These are phyloP conservation scores for Cyberlindnera meyerae DNA, from an alignment of 805 yeast species.

Conservation along the genomic window DNA sequence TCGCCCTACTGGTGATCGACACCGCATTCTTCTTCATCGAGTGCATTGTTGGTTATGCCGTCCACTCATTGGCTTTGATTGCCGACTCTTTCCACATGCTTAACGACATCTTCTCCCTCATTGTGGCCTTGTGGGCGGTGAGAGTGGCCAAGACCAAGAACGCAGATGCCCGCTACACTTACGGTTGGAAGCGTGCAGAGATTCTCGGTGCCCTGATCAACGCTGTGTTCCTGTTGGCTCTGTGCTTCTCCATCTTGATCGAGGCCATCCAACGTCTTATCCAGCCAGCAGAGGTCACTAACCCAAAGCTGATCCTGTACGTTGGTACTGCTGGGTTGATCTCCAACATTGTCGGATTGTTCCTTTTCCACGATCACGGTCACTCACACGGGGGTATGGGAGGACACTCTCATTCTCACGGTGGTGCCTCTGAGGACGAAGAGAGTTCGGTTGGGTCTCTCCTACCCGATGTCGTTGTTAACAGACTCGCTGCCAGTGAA, in stretches of 20 bases:
- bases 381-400: slow-evolving; percentile 42
- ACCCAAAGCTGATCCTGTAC: slow-evolving; percentile 73
- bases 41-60: slow-evolving; percentile 80
- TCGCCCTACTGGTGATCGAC: slow-evolving; percentile 68
- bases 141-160: slow-evolving; percentile 74
- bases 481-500: slow-evolving; percentile 24
- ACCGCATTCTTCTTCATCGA: slow-evolving; percentile 81
- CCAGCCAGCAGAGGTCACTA: slow-evolving; percentile 70
- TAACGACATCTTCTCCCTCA: slow-evolving; percentile 83
- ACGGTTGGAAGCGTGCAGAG: slow-evolving; percentile 98
- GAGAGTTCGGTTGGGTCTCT: slow-evolving; percentile 27
- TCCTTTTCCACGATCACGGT: slow-evolving; percentile 86
- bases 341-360: slow-evolving; percentile 79
- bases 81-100: slow-evolving; percentile 98
- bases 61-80: slow-evolving; percentile 87
- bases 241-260: slow-evolving; percentile 85
- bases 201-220: slow-evolving; percentile 91
- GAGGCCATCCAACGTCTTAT: slow-evolving; percentile 91
- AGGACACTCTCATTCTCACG: slow-evolving; percentile 32
- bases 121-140: slow-evolving; percentile 96
- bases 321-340: slow-evolving; percentile 82
- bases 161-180: slow-evolving; percentile 86
- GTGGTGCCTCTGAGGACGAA: slow-evolving; percentile 16
- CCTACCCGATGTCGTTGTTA: slow-evolving; percentile 45
- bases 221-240: slow-evolving; percentile 87